Base-by-base conservation (phyloP, 176 grass and related monocot genomes). In the Ensete ventricosum region DNA sequence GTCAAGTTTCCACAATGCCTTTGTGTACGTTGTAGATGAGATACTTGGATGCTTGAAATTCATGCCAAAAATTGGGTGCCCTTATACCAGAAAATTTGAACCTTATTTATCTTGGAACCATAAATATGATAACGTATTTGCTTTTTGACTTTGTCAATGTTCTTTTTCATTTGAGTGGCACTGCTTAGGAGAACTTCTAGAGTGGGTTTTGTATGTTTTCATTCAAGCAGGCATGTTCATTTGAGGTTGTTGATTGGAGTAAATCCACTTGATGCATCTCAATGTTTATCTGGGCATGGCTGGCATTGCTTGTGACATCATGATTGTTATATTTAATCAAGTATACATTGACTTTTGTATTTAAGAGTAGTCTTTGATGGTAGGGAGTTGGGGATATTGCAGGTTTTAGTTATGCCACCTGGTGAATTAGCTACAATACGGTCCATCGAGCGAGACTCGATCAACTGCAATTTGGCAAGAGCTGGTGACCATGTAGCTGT, bases 401-500 rank as follows among this genome's bases (percentile, higher is more conserved):
- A 98, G 94, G 94, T 91, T 71, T 59, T 93, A 54, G 84, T 91
- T 85, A 83, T 93, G 85, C 94, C 94, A 76, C 73, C 68, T 64
- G 81, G 88, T 64, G 65, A 89, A 73, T 59, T 81, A 62, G 90
- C 69, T 1, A 87, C 85, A 16, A 88, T 98, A 78, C 85, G 85
- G 82, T 76, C 86, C 24, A 98, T 98, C 8, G 88, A 98, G 64
- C 88, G 81, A 50, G 88, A 93, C 71, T 89, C 88, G 66, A 89
- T 52, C 76, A 63, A 75, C 26, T 98, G 90, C 81, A 81, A 49
- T 74, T 75, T 82, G 76, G 92, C 92, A n/a, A 85, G 84, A 82
- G 92, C 92, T 71, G 92, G 92, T 57, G 92, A 96, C 78, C 91
- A 89, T 83, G 89, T 96, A 43, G 82, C 84, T 3, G 79, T 96